Conservation (phyloP, 305 asterid genomes). For the Stenogyne calaminthoides region DNA sequence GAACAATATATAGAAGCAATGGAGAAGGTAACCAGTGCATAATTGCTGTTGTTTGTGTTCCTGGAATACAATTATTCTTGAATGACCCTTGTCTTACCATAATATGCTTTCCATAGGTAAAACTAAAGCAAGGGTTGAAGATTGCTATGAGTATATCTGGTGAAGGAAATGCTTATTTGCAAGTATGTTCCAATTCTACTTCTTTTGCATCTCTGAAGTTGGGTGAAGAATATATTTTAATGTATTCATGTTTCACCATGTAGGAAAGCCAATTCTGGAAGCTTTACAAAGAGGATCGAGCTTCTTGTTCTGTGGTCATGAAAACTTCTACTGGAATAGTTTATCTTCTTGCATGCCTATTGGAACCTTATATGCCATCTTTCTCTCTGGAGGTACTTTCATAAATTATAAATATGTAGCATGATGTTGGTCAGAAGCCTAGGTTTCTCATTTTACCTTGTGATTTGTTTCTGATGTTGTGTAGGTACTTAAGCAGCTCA, state of each 20-base stretch:
- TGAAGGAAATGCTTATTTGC: conserved; percentile 94
- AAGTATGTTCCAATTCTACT: conserved; percentile 46
- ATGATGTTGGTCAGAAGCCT: conserved; percentile 9
- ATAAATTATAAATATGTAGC: conserved; percentile 21
- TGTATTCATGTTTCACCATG: conserved; percentile 23
- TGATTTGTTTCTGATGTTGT: conserved; percentile 28
- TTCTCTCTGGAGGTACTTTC: conserved; percentile 69
- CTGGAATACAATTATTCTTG: conserved; percentile 10
- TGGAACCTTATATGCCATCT: conserved; percentile 97
- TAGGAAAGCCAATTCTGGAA: conserved; percentile 90
- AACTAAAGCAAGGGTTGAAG: conserved; percentile 92
- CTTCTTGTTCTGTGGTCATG: conserved; percentile 80
- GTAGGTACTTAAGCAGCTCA: conserved; percentile 95
- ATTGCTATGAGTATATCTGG: conserved; percentile 86
- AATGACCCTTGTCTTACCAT: conserved; percentile 17
- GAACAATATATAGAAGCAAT: conserved; percentile 79
- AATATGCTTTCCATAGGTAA: conserved; percentile 54
- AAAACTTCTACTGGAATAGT: conserved; percentile 86
- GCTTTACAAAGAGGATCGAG: too few relatives aligned
- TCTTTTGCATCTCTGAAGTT: conserved; percentile 9
- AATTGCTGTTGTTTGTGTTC: conserved; percentile 17
- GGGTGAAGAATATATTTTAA: conserved; percentile 4
- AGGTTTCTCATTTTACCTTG: neutral
- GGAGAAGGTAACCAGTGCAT: conserved; percentile 76
- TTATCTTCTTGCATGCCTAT: conserved; percentile 82